Evolutionary conservation across 345 rosid genomes (phyloP), one percentile per base, ranked within the genome.

Genomic region (Dovyalis caffra): DNA sequence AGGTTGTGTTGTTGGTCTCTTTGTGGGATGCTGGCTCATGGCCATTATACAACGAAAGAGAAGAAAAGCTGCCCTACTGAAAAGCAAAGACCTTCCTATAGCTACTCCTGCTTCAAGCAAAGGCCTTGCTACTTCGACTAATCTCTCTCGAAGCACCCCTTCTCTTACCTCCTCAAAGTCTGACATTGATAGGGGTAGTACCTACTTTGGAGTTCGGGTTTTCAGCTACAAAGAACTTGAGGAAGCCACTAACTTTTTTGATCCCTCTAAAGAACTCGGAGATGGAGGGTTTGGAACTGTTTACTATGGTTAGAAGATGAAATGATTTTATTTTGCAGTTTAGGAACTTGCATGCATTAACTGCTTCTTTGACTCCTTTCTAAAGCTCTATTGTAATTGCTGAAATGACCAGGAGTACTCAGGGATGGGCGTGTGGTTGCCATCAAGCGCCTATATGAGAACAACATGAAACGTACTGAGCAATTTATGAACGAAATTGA

Each of bases 281-380:
- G 92, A 91, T 40, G 99, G 99, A 34, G 99, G 99, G 29, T 95
- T 89, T 14, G 97, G 99, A 51, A 81, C 85, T 0, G 99, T 95
- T 76, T 95, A 92, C 66, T 79, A 87, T 25, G 99, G 98, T 94
- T 78, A 77, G 82, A 56, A 64, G 26, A 20, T 31, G 35, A 16
- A 6, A 64, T 64, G 57, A 64, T 77, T 28, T 26, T 26, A 70
- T 49, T 8, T 38, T 18, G 28, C 21, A 5, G 14, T 25, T 3
- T 26, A 43, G 25, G 25, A 4, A 33, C 31, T 21, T 33, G 11
- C 40, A n/a, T 6, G 8, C 14, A 23, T 37, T 61, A 16, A 14
- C 15, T 63, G 14, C 15, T 43, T 71, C 31, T 0, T 68, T 2
- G 9, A 76, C 14, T 57, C 10, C 25, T 69, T 10, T 60, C 35